Evolutionary conservation across 441 rosid species (phyloP).

Genomic region (Populus hybrid): DNA sequence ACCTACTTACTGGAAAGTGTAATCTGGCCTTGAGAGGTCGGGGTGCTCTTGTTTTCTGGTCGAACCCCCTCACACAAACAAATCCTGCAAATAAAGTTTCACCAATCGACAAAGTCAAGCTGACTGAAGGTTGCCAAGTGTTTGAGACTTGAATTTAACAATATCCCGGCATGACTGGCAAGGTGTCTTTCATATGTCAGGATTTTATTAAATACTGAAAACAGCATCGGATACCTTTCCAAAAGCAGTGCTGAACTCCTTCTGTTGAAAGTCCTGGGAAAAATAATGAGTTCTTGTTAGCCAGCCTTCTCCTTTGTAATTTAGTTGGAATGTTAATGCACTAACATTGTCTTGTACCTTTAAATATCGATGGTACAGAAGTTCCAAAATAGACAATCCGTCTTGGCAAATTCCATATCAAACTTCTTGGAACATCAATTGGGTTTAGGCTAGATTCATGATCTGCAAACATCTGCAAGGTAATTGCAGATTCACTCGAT

Average conservation of each 20-base stretch:
- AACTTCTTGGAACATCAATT: constrained; percentile 70
- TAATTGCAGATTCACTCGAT: constrained; percentile 17
- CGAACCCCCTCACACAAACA: constrained; percentile 94
- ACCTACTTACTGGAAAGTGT: constrained; percentile 76
- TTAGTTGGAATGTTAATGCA: background rate
- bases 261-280: constrained; percentile 71
- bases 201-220: constrained; percentile 11
- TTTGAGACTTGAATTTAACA: background rate
- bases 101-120: constrained; percentile 7
- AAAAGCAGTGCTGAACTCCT: constrained; percentile 78
- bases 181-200: background rate
- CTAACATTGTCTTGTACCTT: constrained; percentile 44
- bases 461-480: constrained; percentile 86
- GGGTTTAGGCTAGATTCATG: constrained; percentile 82
- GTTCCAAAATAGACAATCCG: constrained; percentile 90
- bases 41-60: constrained; percentile 68
- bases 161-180: background rate
- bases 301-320: constrained; percentile 16
- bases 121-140: background rate
- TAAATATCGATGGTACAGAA: constrained; percentile 83
- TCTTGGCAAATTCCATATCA: constrained; percentile 88
- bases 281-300: constrained; percentile 22
- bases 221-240: constrained; percentile 65
- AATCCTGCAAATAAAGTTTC: constrained; percentile 57
- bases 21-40: constrained; percentile 73